Percentiles rank a stretch among this genome's conserved stretches.
Evolutionary conservation across 805 yeast genomes (phyloP).

Genomic region (Schwanniomyces occidentalis): DNA sequence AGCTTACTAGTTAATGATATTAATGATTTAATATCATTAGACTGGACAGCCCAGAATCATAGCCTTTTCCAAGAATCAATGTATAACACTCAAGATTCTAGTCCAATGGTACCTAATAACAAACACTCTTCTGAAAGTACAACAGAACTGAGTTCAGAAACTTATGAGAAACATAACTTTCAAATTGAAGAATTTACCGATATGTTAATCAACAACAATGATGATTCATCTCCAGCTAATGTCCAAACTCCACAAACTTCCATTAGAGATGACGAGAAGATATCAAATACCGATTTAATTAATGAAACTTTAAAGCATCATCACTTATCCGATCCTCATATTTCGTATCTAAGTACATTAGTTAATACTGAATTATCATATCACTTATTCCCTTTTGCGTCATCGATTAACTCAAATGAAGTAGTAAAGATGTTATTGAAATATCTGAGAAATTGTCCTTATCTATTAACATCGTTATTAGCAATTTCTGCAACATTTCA

Average conservation of each 20-base stretch:
- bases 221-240: constrained; percentile 4
- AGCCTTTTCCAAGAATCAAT: neutral
- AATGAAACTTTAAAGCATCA: constrained; percentile 24
- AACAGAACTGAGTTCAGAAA: constrained; percentile 11
- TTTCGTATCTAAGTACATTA: constrained; percentile 29
- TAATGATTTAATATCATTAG: constrained; percentile 21
- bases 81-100: neutral
- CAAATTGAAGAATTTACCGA: constrained; percentile 20
- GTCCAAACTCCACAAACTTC: neutral
- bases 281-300: constrained; percentile 25
- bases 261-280: neutral
- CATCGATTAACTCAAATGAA: constrained; percentile 33
- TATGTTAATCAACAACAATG: neutral
- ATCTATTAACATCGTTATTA: constrained; percentile 60
- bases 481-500: constrained; percentile 67
- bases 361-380: constrained; percentile 29
- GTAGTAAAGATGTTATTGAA: constrained; percentile 46
- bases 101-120: neutral
- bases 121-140: neutral
- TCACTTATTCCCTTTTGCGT: constrained; percentile 39
- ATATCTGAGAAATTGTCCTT: constrained; percentile 59
- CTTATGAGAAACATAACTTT: constrained; percentile 18
- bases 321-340: constrained; percentile 28
- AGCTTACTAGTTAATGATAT: constrained; percentile 33
- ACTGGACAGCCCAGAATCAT: constrained; percentile 3